A percentile compares a stretch with the other conserved stretches of the same genome.
Evolutionary conservation across 495 filamentous ascomycete genomes (phyloP).

Genomic region (Penicillium subrubescens): DNA sequence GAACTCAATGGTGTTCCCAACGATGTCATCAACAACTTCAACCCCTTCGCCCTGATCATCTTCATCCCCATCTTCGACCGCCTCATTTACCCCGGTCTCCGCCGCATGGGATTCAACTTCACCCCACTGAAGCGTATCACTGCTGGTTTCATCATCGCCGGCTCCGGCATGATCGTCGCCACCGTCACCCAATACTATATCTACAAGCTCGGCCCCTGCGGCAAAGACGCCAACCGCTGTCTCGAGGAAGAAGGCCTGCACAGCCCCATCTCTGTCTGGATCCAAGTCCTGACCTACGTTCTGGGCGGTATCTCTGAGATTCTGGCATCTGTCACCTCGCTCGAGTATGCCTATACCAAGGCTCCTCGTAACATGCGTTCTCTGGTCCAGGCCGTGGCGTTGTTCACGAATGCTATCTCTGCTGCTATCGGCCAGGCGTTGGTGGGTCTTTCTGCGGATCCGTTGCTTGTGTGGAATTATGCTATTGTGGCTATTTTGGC

Average conservation of each 20-base stretch:
- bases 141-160: conserved; percentile 62
- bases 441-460: conserved; percentile 65
- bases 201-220: conserved; percentile 64
- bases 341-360: conserved; percentile 79
- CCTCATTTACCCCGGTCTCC: conserved; percentile 67
- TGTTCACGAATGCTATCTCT: conserved; percentile 71
- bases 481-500: conserved; percentile 62
- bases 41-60: conserved; percentile 76
- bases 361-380: conserved; percentile 78
- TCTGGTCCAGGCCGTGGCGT: conserved; percentile 65
- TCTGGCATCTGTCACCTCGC: conserved; percentile 63
- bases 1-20: conserved; percentile 70
- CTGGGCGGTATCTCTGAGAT: conserved; percentile 76
- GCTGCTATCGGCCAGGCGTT: conserved; percentile 70
- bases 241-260: conserved; percentile 30
- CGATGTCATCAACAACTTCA: conserved; percentile 77
- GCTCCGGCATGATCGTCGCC: conserved; percentile 65
- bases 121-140: conserved; percentile 76
- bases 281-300: conserved; percentile 65
- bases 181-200: conserved; percentile 70
- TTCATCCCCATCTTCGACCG: conserved; percentile 76
- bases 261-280: conserved; percentile 61
- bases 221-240: conserved; percentile 53
- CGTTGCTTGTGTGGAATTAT: conserved; percentile 69
- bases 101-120: conserved; percentile 63